A percentile compares a stretch with the other conserved stretches of the same genome.
These are phyloP conservation scores for Moesziomyces sp. DNA, from an alignment of 1,284 basidiomycete species.

Conservation along the genomic window DNA sequence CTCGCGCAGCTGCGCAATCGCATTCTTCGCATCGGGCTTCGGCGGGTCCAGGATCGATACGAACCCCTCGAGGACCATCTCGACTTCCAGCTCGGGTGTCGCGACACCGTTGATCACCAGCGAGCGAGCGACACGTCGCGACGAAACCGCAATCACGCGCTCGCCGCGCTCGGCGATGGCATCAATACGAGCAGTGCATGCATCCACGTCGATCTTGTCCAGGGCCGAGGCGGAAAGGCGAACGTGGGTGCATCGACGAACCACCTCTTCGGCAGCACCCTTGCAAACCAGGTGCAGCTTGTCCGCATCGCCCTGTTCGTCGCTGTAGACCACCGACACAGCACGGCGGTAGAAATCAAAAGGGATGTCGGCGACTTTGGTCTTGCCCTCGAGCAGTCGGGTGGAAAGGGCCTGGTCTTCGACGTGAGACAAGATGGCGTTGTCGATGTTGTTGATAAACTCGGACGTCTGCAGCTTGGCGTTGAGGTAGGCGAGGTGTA, in stretches of 20 bases:
- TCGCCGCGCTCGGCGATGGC: conserved; percentile 8
- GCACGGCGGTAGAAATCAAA: conserved; percentile 11
- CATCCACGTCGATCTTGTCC: conserved; percentile 3
- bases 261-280: conserved; percentile 10
- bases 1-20: neutral
- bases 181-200: conserved; percentile 5
- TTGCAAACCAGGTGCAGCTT: conserved; percentile 9
- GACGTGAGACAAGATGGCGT: conserved; percentile 1
- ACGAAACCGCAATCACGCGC: conserved; percentile 4
- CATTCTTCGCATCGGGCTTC: neutral
- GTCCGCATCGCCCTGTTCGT: conserved; percentile 3
- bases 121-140: conserved; percentile 4
- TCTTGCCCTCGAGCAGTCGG: conserved; percentile 4
- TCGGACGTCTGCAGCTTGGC: conserved; percentile 12
- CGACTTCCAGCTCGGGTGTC: neutral
- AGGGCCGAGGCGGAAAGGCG: neutral
- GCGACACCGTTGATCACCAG: neutral
- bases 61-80: neutral
- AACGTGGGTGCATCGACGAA: conserved; percentile 10
- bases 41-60: neutral
- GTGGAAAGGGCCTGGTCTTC: neutral
- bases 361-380: conserved; percentile 6
- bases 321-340: conserved; percentile 7
- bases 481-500: conserved; percentile 9
- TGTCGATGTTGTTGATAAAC: conserved; percentile 11